These are phyloP conservation scores for Leucosporidium creatinivorum DNA, from an alignment of 768 basidiomycete genomes.

Conservation along the genomic window DNA sequence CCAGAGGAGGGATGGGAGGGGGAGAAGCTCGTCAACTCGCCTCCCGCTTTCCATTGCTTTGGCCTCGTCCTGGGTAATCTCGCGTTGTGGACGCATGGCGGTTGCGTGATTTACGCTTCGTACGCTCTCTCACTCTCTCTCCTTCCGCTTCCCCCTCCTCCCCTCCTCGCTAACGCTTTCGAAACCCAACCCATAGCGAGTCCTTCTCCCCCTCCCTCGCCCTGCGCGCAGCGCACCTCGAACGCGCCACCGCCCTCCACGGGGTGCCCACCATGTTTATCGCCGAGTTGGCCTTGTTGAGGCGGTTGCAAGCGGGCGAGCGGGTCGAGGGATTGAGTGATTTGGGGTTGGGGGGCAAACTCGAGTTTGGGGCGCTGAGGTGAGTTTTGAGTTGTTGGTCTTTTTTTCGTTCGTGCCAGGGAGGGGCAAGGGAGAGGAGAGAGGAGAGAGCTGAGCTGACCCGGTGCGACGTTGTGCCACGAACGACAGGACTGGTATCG, in stretches of 20 bases:
- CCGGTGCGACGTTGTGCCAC: too few species aligned
- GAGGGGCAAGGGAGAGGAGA: too few species aligned
- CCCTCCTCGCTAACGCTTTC: too few species aligned
- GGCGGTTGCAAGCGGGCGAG: slow-evolving; percentile 20
- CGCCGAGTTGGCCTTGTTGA: not conserved
- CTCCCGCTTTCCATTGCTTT: slow-evolving; percentile 81
- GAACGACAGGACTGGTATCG: slow-evolving; percentile 5
- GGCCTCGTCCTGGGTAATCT: slow-evolving; percentile 44
- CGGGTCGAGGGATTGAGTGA: not conserved
- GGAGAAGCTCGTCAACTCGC: slow-evolving; percentile 51
- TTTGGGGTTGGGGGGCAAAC: not conserved
- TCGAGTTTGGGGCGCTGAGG: slow-evolving; percentile 1
- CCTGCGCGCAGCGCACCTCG: slow-evolving; percentile 55
- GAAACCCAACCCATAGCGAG: too few species aligned
- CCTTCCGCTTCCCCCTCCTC: too few species aligned
- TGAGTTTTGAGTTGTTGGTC: too few species aligned
- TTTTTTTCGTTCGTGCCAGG: too few species aligned
- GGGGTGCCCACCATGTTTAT: slow-evolving; percentile 5
- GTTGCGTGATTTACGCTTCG: slow-evolving; percentile 63
- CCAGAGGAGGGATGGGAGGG: slow-evolving; percentile 49
- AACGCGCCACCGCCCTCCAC: slow-evolving; percentile 65
- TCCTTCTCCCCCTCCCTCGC: too few species aligned
- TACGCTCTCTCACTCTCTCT: too few species aligned
- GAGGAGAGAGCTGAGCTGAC: too few species aligned
- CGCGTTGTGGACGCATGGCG: slow-evolving; percentile 57